Evolutionary conservation across 352 stramenopile species (phyloP).

Genomic region (Phytophthora hibernalis): DNA sequence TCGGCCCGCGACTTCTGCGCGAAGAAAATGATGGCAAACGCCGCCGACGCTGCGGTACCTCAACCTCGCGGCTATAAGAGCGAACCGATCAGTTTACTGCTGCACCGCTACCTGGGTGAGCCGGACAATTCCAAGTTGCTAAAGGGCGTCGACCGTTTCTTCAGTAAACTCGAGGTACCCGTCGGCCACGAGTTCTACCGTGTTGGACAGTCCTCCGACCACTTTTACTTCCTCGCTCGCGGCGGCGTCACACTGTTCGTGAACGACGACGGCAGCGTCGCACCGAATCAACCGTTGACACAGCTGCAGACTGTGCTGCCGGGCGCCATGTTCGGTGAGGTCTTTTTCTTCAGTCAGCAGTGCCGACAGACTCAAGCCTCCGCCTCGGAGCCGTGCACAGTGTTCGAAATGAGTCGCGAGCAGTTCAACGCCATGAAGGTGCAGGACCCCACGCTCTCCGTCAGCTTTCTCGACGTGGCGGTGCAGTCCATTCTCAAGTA

Average conservation of each 20-base stretch:
- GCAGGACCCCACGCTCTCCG: slow-evolving; percentile 59
- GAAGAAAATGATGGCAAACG: slow-evolving; percentile 50
- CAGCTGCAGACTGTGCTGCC: slow-evolving; percentile 68
- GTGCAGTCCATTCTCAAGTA: slow-evolving; percentile 71
- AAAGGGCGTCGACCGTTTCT: slow-evolving; percentile 65
- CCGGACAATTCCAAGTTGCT: slow-evolving; percentile 67
- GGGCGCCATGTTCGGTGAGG: slow-evolving; percentile 81
- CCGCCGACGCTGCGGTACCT: slow-evolving; percentile 16
- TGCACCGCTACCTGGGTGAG: slow-evolving; percentile 81
- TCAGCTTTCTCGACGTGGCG: slow-evolving; percentile 74
- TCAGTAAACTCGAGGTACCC: slow-evolving; percentile 46
- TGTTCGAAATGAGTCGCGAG: slow-evolving; percentile 66
- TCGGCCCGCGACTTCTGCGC: slow-evolving; percentile 73
- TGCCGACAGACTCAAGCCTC: slow-evolving; percentile 53
- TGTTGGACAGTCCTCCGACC: slow-evolving; percentile 53
- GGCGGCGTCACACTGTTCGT: slow-evolving; percentile 76
- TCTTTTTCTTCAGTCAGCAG: slow-evolving; percentile 80
- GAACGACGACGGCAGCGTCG: slow-evolving; percentile 67
- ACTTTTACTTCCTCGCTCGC: slow-evolving; percentile 73
- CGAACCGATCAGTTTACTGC: slow-evolving; percentile 58
- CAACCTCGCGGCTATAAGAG: slow-evolving; percentile 38
- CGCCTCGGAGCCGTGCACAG: slow-evolving; percentile 50
- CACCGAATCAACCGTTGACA: slow-evolving; percentile 47
- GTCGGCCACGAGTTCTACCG: slow-evolving; percentile 70
- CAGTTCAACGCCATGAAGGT: slow-evolving; percentile 70